Evolutionary conservation across 108 stramenopile species (phyloP), one percentile per base, ranked within the genome.

Genomic region (Pseudonitzschia multiseries): DNA sequence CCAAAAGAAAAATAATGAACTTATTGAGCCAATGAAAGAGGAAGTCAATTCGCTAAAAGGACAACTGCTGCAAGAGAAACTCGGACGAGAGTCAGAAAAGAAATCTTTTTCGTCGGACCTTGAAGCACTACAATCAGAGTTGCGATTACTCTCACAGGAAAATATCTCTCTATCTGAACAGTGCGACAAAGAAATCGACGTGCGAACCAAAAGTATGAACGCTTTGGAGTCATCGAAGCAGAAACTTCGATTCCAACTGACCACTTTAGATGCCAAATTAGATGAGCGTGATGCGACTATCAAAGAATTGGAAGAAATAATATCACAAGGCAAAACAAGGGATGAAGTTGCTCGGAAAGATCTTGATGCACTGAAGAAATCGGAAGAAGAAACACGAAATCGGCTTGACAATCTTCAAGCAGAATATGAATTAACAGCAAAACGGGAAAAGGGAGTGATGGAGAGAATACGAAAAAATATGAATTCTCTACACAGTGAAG

Each of bases 1-100:
- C n/a, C 66, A 79, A 13, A 32, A 76, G 50, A 79, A 76, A 13
- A 75, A 79, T 31, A 69, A 61, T 13, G 71, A 76, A 43, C 48
- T 48, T 8, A 67, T 70, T 26, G 24, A 27, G 0, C 20, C 8
- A 28, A 62, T 82, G n/a, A 57, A 60, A 29, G 63, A 54, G 24
- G 56, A 51, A 28, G 20, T 79, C 4, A 29, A 71, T 26, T 26
- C 44, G 0, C 29, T 77, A 24, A 73, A 43, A n/a, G 36, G 36
- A 24, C 17, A 68, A 24, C 13, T 36, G 4, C 5, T 26, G 43
- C 14, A 22, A 41, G 32, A 61, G 12, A 57, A 77, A 69, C 31
- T 50, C 71, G 20, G 36, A 69, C 70, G 36, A 65, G 18, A 80
- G 41, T 48, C 24, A 50, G 41, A 46, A 21, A 17, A 27, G 69